Percentiles rank a stretch among this genome's conserved stretches.
Evolutionary conservation across 345 rosid species (phyloP).

Genomic region (Eucalyptus sp.): DNA sequence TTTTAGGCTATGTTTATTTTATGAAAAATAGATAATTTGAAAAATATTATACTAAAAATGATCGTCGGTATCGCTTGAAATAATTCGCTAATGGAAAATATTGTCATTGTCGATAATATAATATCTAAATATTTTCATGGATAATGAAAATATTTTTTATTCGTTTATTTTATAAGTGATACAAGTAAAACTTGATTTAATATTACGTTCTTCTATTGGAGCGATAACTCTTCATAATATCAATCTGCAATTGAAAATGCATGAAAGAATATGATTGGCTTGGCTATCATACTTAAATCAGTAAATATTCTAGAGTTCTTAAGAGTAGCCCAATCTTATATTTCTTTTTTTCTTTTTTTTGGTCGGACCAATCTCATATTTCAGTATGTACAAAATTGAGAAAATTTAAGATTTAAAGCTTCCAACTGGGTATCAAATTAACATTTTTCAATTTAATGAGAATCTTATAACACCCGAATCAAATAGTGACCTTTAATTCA

Average conservation of each 20-base stretch:
- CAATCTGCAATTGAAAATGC: background rate
- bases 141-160: too few relatives aligned
- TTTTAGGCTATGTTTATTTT: too few relatives aligned
- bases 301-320: background rate
- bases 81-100: too few relatives aligned
- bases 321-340: background rate
- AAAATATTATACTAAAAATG: too few relatives aligned
- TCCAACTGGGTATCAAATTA: background rate
- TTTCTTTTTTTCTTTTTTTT: too few relatives aligned
- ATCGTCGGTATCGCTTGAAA: fast-evolving
- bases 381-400: background rate
- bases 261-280: background rate
- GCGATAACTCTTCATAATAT: background rate
- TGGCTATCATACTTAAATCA: background rate
- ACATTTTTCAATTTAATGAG: background rate
- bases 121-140: too few relatives aligned
- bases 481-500: background rate
- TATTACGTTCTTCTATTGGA: background rate
- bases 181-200: background rate
- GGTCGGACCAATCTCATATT: background rate
- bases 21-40: background rate
- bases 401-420: background rate
- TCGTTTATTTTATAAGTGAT: too few relatives aligned
- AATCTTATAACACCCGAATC: background rate
- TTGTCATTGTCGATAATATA: too few relatives aligned